These are phyloP conservation scores for Talaromyces proteolyticus DNA, from an alignment of 495 filamentous ascomycete genomes.

Conservation along the genomic window DNA sequence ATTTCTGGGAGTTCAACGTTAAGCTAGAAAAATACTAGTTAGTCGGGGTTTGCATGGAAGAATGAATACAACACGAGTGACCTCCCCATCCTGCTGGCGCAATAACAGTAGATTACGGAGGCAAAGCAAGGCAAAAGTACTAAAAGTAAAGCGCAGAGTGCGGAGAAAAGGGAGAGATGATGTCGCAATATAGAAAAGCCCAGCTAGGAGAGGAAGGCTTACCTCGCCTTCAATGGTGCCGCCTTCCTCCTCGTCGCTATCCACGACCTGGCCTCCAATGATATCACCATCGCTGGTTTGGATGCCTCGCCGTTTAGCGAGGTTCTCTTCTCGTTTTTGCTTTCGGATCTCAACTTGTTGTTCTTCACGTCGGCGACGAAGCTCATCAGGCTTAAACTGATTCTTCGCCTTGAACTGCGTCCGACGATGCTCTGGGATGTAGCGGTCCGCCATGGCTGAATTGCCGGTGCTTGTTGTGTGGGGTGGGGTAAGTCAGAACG, in stretches of 20 bases:
- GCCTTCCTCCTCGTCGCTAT: slow-evolving; percentile 96
- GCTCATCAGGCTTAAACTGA: slow-evolving; percentile 97
- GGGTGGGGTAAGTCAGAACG: slow-evolving; percentile 18
- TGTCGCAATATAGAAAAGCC: too few relatives aligned
- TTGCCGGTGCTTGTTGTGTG: slow-evolving; percentile 9
- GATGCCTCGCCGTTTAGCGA: slow-evolving; percentile 97
- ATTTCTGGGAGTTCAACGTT: slow-evolving; percentile 97
- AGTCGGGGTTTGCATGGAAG: slow-evolving; percentile 16
- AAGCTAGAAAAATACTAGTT: slow-evolving; percentile 55
- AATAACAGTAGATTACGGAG: neutral
- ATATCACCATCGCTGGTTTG: slow-evolving; percentile 61
- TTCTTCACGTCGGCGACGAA: slow-evolving; percentile 96
- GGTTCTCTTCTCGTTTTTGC: slow-evolving; percentile 95
- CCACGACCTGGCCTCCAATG: slow-evolving; percentile 78
- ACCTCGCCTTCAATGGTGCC: slow-evolving; percentile 94
- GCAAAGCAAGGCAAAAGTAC: neutral
- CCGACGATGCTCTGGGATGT: slow-evolving; percentile 98
- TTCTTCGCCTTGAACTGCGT: slow-evolving; percentile 98
- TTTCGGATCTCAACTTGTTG: slow-evolving; percentile 98
- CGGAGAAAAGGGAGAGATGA: neutral
- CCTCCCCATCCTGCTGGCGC: neutral
- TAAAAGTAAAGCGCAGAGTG: neutral
- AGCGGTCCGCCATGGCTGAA: slow-evolving; percentile 85
- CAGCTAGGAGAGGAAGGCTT: slow-evolving; percentile 33
- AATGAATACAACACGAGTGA: slow-evolving; percentile 12